Evolutionary conservation across 441 rosid genomes (phyloP).

Genomic region (Daphne laureola): DNA sequence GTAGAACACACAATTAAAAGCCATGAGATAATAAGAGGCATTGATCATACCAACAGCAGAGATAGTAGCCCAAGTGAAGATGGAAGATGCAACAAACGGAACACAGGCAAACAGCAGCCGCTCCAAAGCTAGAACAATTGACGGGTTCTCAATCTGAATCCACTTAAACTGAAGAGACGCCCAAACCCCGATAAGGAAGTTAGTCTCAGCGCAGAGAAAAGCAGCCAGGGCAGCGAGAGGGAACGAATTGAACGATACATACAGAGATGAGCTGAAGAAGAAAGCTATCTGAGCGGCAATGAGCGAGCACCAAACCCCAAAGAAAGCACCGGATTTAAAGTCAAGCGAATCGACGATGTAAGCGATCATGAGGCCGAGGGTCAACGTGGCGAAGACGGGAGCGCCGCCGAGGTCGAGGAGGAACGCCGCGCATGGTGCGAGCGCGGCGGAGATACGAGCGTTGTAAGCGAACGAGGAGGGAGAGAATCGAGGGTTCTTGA

Average conservation of each 20-base stretch:
- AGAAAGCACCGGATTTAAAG: constrained; percentile 69
- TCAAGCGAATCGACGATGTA: constrained; percentile 85
- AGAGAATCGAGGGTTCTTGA: constrained; percentile 53
- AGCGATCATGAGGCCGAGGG: constrained; percentile 76
- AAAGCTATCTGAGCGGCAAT: constrained; percentile 79
- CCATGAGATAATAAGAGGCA: constrained; percentile 72
- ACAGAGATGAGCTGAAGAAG: constrained; percentile 71
- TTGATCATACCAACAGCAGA: constrained; percentile 81
- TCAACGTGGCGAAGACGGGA: constrained; percentile 64
- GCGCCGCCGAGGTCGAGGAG: constrained; percentile 92
- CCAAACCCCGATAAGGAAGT: constrained; percentile 81
- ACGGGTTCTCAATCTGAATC: constrained; percentile 84
- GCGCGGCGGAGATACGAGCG: constrained; percentile 64
- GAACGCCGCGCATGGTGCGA: constrained; percentile 77
- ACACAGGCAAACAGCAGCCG: constrained; percentile 83
- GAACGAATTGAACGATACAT: constrained; percentile 47
- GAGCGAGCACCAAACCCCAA: constrained; percentile 77
- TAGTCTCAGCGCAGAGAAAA: constrained; percentile 65
- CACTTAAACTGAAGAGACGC: constrained; percentile 93
- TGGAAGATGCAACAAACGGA: constrained; percentile 65
- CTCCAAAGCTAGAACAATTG: constrained; percentile 78
- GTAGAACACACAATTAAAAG: constrained; percentile 74
- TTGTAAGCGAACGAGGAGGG: constrained; percentile 78
- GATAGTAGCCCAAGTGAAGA: constrained; percentile 94
- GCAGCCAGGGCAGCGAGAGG: constrained; percentile 58